Percentiles rank a stretch among this genome's conserved stretches.
These are phyloP conservation scores for Centaurea solstitialis DNA, from an alignment of 129 eudicot genomes.

Conservation along the genomic window DNA sequence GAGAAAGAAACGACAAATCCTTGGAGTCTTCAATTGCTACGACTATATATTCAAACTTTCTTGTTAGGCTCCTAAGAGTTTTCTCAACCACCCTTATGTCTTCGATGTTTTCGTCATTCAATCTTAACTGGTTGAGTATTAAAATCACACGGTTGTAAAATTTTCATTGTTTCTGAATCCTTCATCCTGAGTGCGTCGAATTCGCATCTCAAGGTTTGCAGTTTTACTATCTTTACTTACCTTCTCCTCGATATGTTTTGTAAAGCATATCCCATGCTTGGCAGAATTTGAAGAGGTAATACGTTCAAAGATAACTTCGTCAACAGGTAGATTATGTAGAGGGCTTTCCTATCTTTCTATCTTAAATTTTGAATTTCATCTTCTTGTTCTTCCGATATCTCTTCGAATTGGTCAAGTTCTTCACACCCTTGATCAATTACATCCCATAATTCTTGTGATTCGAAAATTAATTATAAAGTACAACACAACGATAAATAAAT, in stretches of 20 bases:
- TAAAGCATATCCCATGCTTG: background rate
- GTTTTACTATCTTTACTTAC: background rate
- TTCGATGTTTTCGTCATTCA: constrained; percentile 5
- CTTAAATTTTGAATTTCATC: background rate
- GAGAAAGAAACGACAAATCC: background rate
- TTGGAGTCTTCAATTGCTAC: background rate
- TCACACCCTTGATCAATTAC: background rate
- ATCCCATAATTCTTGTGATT: constrained; percentile 23
- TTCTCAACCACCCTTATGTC: background rate
- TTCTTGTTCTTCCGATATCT: background rate
- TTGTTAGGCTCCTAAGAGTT: background rate
- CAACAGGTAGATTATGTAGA: background rate
- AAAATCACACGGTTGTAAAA: background rate
- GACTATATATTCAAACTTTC: background rate
- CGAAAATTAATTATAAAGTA: background rate
- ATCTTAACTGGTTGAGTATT: constrained; percentile 5
- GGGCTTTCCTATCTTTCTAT: background rate
- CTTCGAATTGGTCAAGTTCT: background rate
- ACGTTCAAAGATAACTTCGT: background rate
- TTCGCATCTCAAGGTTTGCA: background rate
- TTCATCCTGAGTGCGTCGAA: background rate
- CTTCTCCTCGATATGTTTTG: background rate
- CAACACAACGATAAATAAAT: background rate
- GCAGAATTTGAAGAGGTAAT: background rate
- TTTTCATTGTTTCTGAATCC: background rate